These are phyloP conservation scores for Citrus glauca DNA, from an alignment of 345 rosid species.

Conservation along the genomic window DNA sequence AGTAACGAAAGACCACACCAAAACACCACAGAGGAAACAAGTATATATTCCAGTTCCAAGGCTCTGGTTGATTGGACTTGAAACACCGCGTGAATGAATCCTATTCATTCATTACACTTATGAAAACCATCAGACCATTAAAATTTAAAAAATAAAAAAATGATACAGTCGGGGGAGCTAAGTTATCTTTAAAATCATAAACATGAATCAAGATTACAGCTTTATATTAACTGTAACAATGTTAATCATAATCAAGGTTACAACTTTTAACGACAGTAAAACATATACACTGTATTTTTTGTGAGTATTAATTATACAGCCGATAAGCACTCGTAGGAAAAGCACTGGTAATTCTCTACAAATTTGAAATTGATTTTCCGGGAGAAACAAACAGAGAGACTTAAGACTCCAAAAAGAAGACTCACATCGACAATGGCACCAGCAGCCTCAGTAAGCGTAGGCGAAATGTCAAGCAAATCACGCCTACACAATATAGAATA, in stretches of 20 bases:
- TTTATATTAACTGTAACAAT: too few relatives aligned
- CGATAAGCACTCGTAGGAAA: too few relatives aligned
- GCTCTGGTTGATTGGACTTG: slow-evolving; percentile 90
- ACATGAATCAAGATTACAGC: too few relatives aligned
- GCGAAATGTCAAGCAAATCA: slow-evolving; percentile 90
- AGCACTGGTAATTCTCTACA: background rate
- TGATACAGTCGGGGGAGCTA: background rate
- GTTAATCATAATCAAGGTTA: too few relatives aligned
- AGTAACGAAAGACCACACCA: slow-evolving; percentile 81
- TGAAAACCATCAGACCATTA: background rate
- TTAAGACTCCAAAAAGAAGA: background rate
- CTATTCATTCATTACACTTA: slow-evolving; percentile 29
- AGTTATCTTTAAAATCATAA: too few relatives aligned
- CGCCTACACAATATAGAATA: slow-evolving; percentile 37
- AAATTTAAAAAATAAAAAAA: background rate
- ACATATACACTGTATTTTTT: background rate
- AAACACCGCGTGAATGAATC: slow-evolving; percentile 93
- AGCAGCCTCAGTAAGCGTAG: slow-evolving; percentile 89
- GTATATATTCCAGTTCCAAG: slow-evolving; percentile 96
- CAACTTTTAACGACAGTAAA: background rate
- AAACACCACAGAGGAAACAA: slow-evolving; percentile 90
- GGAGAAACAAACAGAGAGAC: slow-evolving; percentile 3
- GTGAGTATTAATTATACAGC: background rate
- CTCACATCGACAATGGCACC: slow-evolving; percentile 97
- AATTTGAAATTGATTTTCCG: background rate